Evolutionary conservation across 23 red algal species (phyloP), one percentile per base, ranked within the genome.

Genomic region (Gracilaria gracilis): DNA sequence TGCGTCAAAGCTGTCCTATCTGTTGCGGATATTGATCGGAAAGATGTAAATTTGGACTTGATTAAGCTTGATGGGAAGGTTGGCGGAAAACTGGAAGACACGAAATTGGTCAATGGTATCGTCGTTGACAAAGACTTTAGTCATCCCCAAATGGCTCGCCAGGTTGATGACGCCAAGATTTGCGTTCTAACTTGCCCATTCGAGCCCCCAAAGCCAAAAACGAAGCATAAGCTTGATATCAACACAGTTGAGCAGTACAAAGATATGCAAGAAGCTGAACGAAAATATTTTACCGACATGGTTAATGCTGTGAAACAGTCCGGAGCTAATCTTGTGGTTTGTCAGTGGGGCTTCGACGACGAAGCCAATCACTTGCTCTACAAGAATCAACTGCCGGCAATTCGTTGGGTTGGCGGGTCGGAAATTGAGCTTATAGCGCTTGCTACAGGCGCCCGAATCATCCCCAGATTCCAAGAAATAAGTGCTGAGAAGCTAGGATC

Each of bases 301-400:
- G 97, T 99, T 24, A 47, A 92, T 40, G 81, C 88, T 4, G 97
- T 99, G 38, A 99, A 99, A 67, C 66, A 84, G 19, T 96, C 93
- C 37, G 97, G 97, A 62, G 97, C 97, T 0, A 99, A 96, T 79
- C 86, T 99, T 46, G 97, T 96, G 23, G 87, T 99, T 25, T 99
- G 97, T 88, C 97, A 99, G 51, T 99, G 97, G 97, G 97, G 97
- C 50, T 99, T 99, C 77, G 97, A 99, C 74, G 97, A 99, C 79
- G 97, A 99, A 89, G 97, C 97, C 75, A 99, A 99, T 84, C 91
- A 95, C 67, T 75, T 99, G 29, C 79, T 99, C 4, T 94, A 91
- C 84, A 95, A 96, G 62, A 84, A 95, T 49, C 69, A 91, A 21
- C 91, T 99, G 23, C 91, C 92, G 23, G 94, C 97, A 11, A 93